Conservation (phyloP, 192 early-diverging fungal genomes). For the Coemansia erecta region DNA sequence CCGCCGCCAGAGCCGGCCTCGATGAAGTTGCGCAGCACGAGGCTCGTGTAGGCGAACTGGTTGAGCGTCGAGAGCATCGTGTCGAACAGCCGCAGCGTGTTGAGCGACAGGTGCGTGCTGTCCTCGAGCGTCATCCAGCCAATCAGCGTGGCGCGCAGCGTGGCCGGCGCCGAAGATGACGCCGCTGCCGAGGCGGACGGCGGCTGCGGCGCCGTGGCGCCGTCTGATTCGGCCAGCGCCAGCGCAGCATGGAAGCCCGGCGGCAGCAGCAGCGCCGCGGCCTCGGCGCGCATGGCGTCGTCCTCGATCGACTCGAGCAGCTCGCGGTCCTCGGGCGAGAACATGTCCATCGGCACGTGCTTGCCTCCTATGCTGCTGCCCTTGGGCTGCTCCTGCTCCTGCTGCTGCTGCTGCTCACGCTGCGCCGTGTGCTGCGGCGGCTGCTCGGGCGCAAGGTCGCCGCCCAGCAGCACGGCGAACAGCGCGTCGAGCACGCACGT, state of each 20-base stretch:
- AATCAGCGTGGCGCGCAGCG: constrained; percentile 30
- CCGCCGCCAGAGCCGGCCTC: background rate
- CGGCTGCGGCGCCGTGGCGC: background rate
- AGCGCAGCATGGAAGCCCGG: background rate
- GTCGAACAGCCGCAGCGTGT: constrained; percentile 61
- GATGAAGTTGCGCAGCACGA: constrained; percentile 59
- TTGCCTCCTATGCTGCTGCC: too few species aligned
- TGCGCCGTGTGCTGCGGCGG: background rate
- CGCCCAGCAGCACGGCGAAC: constrained; percentile 39
- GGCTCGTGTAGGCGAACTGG: constrained; percentile 60
- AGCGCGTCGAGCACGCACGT: constrained; percentile 36
- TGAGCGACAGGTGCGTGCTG: constrained; percentile 51
- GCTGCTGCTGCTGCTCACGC: background rate
- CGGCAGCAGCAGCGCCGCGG: constrained; percentile 33
- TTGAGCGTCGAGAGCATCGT: constrained; percentile 59
- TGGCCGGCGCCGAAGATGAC: background rate
- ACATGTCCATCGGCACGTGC: background rate
- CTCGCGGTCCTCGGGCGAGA: constrained; percentile 37
- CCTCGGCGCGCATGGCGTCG: constrained; percentile 44
- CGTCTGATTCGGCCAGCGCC: background rate
- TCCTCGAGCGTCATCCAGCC: constrained; percentile 47
- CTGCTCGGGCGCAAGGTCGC: constrained; percentile 33
- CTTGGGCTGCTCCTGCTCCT: background rate
- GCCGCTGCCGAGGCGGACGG: background rate
- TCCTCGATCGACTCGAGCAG: constrained; percentile 42